Evolutionary conservation across 164 flowering plant species (phyloP), one percentile per base, ranked within the genome.

Genomic region (Euptelea pleiosperma): DNA sequence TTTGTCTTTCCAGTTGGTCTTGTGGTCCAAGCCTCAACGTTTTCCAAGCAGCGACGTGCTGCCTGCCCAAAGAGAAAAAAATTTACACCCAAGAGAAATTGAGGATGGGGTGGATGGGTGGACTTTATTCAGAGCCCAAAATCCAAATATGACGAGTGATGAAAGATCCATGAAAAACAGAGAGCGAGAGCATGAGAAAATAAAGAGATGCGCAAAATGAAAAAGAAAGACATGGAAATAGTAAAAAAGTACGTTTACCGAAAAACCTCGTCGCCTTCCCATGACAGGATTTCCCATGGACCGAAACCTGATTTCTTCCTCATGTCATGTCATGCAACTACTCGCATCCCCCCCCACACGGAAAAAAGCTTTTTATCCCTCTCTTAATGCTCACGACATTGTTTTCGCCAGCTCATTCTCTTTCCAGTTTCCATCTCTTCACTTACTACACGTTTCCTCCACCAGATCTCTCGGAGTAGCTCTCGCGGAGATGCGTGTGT

Each of bases 311-410:
- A 57, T 57, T 48, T 57, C 33, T 31, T 14, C 34, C 14, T 24
- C 56, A 52, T 58, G 69, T 60, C 73, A 60, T 61, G 64, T 70
- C 62, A 64, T 70, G 69, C 69, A 64, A 55, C 48, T 46, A 59
- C 11, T 39, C 11, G 33, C 28, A 42, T 12, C 46, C 39, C 54
- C 25, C 5, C 24, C 52, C 16, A 26, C 12, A 4, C 24, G n/a
- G n/a, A n/a, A n/a, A n/a, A n/a, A n/a, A n/a, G n/a, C n/a, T n/a
- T n/a, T n/a, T n/a, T n/a, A n/a, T n/a, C n/a, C n/a, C n/a, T n/a
- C n/a, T n/a, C n/a, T n/a, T n/a, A n/a, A n/a, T n/a, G n/a, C n/a
- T n/a, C n/a, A n/a, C n/a, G n/a, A n/a, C n/a, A n/a, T n/a, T n/a
- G n/a, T n/a, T n/a, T n/a, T n/a, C n/a, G n/a, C n/a, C n/a, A n/a